Base-by-base conservation (phyloP, 148 eudicot species). In the Fagopyrum esculentum region DNA sequence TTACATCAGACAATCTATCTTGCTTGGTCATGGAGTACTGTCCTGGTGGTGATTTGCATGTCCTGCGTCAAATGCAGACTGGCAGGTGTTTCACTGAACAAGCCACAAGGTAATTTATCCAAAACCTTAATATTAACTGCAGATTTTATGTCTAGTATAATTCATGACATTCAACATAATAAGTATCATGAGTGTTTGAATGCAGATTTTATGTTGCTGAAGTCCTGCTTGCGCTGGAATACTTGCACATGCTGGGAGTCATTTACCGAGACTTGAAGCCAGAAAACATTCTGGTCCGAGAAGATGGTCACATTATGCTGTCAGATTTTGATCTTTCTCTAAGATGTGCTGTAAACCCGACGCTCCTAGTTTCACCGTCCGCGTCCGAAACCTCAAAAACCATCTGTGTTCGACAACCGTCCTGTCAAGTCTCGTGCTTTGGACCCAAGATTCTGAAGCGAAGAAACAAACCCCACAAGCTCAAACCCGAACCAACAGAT, bases 21-120 rank as follows among this genome's bases (percentile, higher is more conserved):
- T 95, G 98, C 79, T 83, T 95, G 71, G 97, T 91, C 72, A 93
- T 93, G 98, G 98, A 93, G 89, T 93, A 88, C 78, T 93, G 98
- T 77, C 98, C 98, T 1, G 95, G 98, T 73, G 98, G 98, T 64
- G 98, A 93, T 82, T 68, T 93, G 66, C 98, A 93, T 74, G 98
- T 95, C 51, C 92, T 95, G 22, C 82, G 98, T 19, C 98, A 94
- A 79, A 87, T 84, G 86, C 98, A 94, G 77, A 87, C 89, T 73
- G 96, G 92, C 61, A 83, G 93, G 83, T 90, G 85, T 78, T 94
- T 94, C 83, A 80, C 88, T 16, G 98, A 94, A 81, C 93, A 90
- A 78, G 96, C 96, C 60, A 89, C 98, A 79, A 90, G 98, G 98
- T 95, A 90, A 51, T 47, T 45, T 17, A 40, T 69, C 16, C 40